Percentiles rank a stretch among this genome's conserved stretches.
phyloP scores from a whole-genome alignment of 177 flowering plant species.

The Vitis hybrid region DNA sequence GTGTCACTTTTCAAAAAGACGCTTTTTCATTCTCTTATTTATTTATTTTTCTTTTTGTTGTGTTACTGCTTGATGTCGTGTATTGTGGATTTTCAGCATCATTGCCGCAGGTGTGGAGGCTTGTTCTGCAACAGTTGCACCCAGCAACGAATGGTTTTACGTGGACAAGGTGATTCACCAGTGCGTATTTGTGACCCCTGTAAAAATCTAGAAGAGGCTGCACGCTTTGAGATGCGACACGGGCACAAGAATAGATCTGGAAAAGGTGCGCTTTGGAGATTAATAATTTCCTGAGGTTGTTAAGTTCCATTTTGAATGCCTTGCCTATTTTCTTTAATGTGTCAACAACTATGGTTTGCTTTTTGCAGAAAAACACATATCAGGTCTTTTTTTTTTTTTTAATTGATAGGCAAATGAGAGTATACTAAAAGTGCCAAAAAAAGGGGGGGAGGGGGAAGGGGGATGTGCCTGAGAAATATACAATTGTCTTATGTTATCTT shows the following conservation, averaged over 20 bases:
- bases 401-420: too few species aligned
- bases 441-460: too few species aligned
- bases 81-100: conserved; percentile 66
- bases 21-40: background rate
- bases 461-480: too few species aligned
- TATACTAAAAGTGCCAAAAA: too few species aligned
- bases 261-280: conserved; percentile 41
- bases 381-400: background rate
- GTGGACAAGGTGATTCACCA: conserved; percentile 96
- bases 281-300: background rate
- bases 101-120: conserved; percentile 97
- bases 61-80: background rate
- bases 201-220: conserved; percentile 90
- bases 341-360: background rate
- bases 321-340: background rate
- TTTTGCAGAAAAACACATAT: background rate
- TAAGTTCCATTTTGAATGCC: background rate
- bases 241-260: conserved; percentile 62
- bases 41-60: background rate
- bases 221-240: conserved; percentile 87
- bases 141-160: conserved; percentile 73
- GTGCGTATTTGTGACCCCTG: conserved; percentile 96
- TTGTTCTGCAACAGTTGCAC: conserved; percentile 85
- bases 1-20: too few species aligned
- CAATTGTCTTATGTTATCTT: too few species aligned